Evolutionary conservation across 192 early-diverging fungal genomes (phyloP), one percentile per base, ranked within the genome.

Genomic region (Coemansia sp.): DNA sequence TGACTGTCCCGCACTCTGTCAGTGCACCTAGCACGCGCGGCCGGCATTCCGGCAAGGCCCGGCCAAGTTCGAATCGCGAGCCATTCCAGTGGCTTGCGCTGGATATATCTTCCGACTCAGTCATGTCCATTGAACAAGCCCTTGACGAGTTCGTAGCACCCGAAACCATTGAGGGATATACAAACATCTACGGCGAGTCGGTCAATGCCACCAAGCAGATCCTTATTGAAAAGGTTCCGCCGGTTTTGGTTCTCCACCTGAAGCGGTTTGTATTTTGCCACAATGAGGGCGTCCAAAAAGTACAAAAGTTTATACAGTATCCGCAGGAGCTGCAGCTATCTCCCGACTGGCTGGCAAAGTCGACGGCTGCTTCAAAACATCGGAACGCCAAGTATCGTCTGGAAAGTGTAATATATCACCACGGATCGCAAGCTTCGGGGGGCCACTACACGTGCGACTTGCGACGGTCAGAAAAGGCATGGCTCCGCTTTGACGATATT

Each of bases 401-500:
- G 8, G 88, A 88, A 78, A 89, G 80, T 61, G 96, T 94, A 37
- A 91, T 99, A 8, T 93, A 97, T 68, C 97, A 99, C 78, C 97
- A 97, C 68, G 95, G 97, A 3, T 71, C 71, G 45, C 80, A 81
- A 22, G 90, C 93, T 15, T 86, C 81, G 13, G 95, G 93, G 30
- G 97, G 97, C 9, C 97, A 99, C 64, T 99, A 99, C 74, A 99
- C 97, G 3, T 95, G 92, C 79, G 92, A 95, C 77, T 81, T 99
- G 7, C 61, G 81, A 52, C 80, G 88, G 49, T 78, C 86, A 9
- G 80, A 81, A 47, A 69, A 82, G 39, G 81, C 87, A 56, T 99
- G 97, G 97, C 83, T 95, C 48, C 88, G 87, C 42, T 87, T 97
- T 40, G 95, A 99, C 68, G 97, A 99, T 66, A 86, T 86, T 15